These are phyloP conservation scores for Talaromyces nanjingensis DNA, from an alignment of 495 filamentous ascomycete genomes.

Conservation along the genomic window DNA sequence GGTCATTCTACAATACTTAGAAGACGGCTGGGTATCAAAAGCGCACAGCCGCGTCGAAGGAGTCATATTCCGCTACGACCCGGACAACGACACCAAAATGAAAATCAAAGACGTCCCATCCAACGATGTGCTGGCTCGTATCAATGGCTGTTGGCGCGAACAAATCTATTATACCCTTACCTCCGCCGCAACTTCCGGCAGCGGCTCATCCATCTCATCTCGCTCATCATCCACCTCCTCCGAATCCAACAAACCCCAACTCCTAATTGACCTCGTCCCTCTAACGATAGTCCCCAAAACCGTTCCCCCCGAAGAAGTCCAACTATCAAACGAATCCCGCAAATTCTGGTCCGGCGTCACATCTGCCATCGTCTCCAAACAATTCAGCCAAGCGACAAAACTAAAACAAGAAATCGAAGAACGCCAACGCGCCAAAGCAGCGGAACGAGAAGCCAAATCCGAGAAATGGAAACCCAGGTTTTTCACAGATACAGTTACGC, in stretches of 20 bases:
- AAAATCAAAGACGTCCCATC: slow-evolving; percentile 80
- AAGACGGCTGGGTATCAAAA: slow-evolving; percentile 91
- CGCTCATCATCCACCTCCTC: background rate
- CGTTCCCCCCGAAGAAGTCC: slow-evolving; percentile 64
- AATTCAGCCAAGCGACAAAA: slow-evolving; percentile 75
- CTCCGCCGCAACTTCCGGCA: slow-evolving; percentile 25
- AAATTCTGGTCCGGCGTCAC: slow-evolving; percentile 85
- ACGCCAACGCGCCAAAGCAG: slow-evolving; percentile 73
- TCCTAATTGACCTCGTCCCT: slow-evolving; percentile 80
- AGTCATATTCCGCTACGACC: slow-evolving; percentile 82
- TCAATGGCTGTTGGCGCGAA: slow-evolving; percentile 78
- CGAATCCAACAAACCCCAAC: slow-evolving; percentile 35
- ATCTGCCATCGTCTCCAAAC: slow-evolving; percentile 75
- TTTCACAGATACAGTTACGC: slow-evolving; percentile 69
- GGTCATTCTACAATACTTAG: slow-evolving; percentile 82
- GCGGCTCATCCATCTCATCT: background rate
- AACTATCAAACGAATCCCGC: slow-evolving; percentile 85
- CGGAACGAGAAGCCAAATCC: slow-evolving; percentile 60
- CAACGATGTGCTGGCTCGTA: slow-evolving; percentile 71
- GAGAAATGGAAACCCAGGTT: slow-evolving; percentile 82
- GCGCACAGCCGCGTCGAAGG: slow-evolving; percentile 88
- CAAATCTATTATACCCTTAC: slow-evolving; percentile 59
- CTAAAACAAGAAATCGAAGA: slow-evolving; percentile 91
- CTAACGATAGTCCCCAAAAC: slow-evolving; percentile 69
- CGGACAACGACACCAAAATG: slow-evolving; percentile 66